Evolutionary conservation across 2,329 filamentous ascomycete species (phyloP), one percentile per base, ranked within the genome.

Genomic region (Paracoccidioides brasiliensis): DNA sequence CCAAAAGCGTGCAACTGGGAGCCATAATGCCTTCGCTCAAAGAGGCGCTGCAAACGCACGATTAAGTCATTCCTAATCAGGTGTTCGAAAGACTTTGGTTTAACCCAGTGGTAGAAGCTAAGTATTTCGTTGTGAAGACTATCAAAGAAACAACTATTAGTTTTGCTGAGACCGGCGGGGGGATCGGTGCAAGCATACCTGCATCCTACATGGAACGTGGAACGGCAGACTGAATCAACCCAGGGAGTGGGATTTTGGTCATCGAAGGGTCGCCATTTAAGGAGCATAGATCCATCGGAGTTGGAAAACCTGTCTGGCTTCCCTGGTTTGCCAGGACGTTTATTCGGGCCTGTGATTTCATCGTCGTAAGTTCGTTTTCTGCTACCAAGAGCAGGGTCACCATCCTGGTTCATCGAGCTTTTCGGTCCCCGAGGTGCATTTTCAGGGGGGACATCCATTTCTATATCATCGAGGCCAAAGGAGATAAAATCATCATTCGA

Each of bases 61-160:
- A 97, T 78, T 12, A 98, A 74, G 49, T 86, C 80, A 22, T 78
- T 71, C 8, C 93, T 87, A 55, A 95, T 81, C 3, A 77, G 74
- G 58, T 90, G 78, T 70, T 98, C 93, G 63, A 86, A 93, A 2
- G 80, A 70, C 48, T 81, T 79, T 2, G 93, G 93, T 59, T 80
- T 82, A 37, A 95, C 85, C 67, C 85, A 94, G 40, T 90, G 77
- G 67, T 90, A 94, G 67, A 96, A 97, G 63, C 94, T 88, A 35
- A 86, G 74, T 45, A 97, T 84, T 70, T 98, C 93, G 64, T 90
- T 88, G 69, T 97, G 90, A 32, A 98, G 74, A 69, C 88, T 90
- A 60, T n/a, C 32, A 58, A 48, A 55, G 56, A 55, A 22, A 14
- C 5, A 15, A 58, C 62, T 15, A 22, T 48, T 41, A 42, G 37